Conservation (phyloP, 495 filamentous ascomycete species). For the Cudoniella acicularis region DNA sequence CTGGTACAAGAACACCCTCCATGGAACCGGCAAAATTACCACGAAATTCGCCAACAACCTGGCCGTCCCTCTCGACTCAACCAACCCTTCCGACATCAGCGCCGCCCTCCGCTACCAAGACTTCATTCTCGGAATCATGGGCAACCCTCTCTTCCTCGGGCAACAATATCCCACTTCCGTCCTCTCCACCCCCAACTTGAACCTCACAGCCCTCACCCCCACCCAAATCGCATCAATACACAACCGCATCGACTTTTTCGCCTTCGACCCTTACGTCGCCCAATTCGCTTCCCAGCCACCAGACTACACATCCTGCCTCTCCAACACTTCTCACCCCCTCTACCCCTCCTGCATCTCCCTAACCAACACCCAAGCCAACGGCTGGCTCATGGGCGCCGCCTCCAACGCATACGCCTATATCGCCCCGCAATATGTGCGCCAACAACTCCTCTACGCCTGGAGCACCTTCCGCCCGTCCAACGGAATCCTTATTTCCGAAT, state of each 20-base stretch:
- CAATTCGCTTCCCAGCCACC: conserved; percentile 34
- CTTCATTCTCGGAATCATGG: conserved; percentile 38
- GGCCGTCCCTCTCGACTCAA: conserved; percentile 34
- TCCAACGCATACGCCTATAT: conserved; percentile 39
- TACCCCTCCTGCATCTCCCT: not conserved
- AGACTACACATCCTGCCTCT: conserved; percentile 32
- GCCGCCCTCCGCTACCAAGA: conserved; percentile 39
- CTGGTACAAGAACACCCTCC: conserved; percentile 37
- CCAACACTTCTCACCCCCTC: conserved; percentile 5
- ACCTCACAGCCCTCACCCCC: conserved; percentile 27
- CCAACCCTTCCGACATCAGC: conserved; percentile 30
- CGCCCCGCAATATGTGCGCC: conserved; percentile 29
- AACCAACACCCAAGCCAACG: conserved; percentile 6
- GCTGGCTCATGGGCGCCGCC: conserved; percentile 37
- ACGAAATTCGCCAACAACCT: conserved; percentile 44
- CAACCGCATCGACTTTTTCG: conserved; percentile 40
- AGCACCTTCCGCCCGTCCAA: conserved; percentile 35
- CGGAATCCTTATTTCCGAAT: conserved; percentile 32
- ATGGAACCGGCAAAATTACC: conserved; percentile 35
- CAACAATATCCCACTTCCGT: conserved; percentile 1
- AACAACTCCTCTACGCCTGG: conserved; percentile 40
- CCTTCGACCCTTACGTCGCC: conserved; percentile 43
- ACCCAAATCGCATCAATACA: conserved; percentile 32
- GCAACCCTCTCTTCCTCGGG: conserved; percentile 40
- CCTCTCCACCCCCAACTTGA: not conserved